A percentile compares a stretch with the other conserved stretches of the same genome.
These are phyloP conservation scores for Metschnikowia baotianmanensis DNA, from an alignment of 805 yeast species.

Conservation along the genomic window DNA sequence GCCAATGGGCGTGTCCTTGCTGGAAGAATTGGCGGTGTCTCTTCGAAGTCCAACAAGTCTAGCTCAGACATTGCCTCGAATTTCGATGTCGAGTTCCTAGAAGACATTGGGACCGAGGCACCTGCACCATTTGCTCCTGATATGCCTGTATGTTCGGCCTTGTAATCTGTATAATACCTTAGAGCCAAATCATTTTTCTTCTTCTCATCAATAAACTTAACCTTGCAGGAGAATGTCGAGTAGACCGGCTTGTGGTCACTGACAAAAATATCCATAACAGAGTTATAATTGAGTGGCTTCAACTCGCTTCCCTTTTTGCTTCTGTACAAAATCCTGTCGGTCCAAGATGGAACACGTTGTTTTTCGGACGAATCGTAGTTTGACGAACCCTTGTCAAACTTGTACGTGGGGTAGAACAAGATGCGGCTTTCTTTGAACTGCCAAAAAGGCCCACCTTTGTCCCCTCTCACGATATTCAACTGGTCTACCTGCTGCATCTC, in stretches of 20 bases:
- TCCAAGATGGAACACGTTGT: conserved; percentile 94
- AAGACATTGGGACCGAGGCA: conserved; percentile 7
- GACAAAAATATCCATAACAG: conserved; percentile 54
- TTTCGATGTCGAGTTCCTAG: conserved; percentile 20
- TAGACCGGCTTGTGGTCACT: conserved; percentile 95
- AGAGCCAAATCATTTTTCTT: conserved; percentile 30
- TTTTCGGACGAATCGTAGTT: conserved; percentile 87
- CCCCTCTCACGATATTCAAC: conserved; percentile 64
- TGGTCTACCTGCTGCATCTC: conserved; percentile 73
- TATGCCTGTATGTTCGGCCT: conserved; percentile 26
- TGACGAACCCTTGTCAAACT: conserved; percentile 81
- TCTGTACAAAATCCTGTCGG: conserved; percentile 77
- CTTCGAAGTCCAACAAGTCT: conserved; percentile 33
- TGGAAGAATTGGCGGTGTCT: conserved; percentile 25
- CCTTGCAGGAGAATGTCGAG: conserved; percentile 67
- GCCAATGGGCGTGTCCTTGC: conserved; percentile 15
- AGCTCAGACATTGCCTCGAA: conserved; percentile 33
- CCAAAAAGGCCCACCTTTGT: conserved; percentile 58
- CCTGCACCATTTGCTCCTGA: too few relatives aligned
- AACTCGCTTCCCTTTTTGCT: conserved; percentile 46
- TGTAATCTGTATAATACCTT: conserved; percentile 29
- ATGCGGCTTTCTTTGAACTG: conserved; percentile 76
- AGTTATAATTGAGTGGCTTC: conserved; percentile 65
- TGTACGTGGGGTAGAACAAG: conserved; percentile 85
- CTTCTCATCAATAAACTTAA: conserved; percentile 58